A percentile compares a stretch with the other conserved stretches of the same genome.
phyloP scores from a whole-genome alignment of 345 rosid genomes.

The Salix udensis region DNA sequence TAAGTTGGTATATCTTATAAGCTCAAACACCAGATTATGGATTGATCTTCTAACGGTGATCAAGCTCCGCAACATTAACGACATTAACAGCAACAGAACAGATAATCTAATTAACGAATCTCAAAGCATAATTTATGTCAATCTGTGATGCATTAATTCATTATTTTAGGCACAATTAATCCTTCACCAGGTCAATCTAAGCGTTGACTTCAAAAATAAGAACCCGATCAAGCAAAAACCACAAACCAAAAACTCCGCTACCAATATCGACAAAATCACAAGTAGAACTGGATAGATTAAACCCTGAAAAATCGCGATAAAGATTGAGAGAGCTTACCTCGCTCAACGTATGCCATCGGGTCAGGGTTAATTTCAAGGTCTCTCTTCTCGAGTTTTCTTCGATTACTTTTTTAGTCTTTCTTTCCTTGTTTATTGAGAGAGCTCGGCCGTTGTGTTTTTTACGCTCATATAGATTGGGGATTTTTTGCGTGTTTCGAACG shows the following conservation, averaged over 20 bases:
- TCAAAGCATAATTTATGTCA: neutral
- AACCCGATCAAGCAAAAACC: neutral
- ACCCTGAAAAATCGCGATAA: neutral
- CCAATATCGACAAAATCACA: neutral
- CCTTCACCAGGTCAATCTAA: neutral
- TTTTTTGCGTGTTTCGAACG: neutral
- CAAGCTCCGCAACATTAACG: neutral
- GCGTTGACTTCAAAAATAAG: neutral
- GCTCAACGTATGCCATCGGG: slow-evolving; percentile 25
- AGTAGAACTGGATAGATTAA: neutral
- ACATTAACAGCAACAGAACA: neutral
- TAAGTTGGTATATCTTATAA: neutral
- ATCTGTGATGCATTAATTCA: neutral
- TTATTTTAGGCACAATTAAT: neutral
- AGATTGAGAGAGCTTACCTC: slow-evolving; percentile 4
- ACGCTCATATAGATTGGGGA: neutral
- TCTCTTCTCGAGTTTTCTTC: slow-evolving; percentile 5
- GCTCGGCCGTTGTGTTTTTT: neutral
- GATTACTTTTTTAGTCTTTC: neutral
- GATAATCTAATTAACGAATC: neutral
- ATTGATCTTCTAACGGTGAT: neutral
- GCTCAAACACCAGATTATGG: neutral
- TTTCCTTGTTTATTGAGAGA: neutral
- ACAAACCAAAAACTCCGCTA: neutral
- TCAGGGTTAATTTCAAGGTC: neutral